These are phyloP conservation scores for Amoebophrya sp. DNA, from an alignment of 169 alveolate species.

Conservation along the genomic window DNA sequence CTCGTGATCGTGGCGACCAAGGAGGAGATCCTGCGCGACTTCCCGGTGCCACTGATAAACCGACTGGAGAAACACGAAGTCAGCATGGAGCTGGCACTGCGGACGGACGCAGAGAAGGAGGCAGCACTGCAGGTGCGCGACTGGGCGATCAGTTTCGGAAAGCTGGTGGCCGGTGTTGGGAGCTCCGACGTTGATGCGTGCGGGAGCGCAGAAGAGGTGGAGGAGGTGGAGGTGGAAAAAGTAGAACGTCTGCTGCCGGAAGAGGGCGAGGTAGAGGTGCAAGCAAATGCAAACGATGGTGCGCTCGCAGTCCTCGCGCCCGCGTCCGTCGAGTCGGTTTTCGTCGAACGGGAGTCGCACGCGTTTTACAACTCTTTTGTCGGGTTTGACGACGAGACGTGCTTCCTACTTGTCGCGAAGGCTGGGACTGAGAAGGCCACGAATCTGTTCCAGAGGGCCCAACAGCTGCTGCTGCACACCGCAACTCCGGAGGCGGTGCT, in stretches of 20 bases:
- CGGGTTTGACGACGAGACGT: not conserved
- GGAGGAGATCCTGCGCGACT: not conserved
- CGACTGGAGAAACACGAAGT: not conserved
- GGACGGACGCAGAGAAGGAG: not conserved
- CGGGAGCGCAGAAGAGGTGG: not conserved
- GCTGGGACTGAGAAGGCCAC: not conserved
- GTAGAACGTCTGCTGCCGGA: not conserved
- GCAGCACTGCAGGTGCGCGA: not conserved
- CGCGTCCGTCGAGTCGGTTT: not conserved
- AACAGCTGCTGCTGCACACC: not conserved
- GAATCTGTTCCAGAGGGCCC: not conserved
- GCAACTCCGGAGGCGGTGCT: not conserved
- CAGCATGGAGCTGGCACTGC: not conserved
- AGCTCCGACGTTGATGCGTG: not conserved
- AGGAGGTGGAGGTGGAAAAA: no score
- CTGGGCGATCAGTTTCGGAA: not conserved
- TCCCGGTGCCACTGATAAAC: not conserved
- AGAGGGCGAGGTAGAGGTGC: not conserved
- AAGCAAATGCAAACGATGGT: not conserved
- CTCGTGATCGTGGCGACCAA: not conserved
- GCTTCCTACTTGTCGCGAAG: not conserved
- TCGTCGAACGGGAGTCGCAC: not conserved
- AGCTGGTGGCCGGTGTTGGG: not conserved
- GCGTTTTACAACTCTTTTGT: not conserved
- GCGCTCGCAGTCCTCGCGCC: not conserved